Base-by-base conservation (phyloP, 441 rosid genomes). In the Gossypium gossypioides region DNA sequence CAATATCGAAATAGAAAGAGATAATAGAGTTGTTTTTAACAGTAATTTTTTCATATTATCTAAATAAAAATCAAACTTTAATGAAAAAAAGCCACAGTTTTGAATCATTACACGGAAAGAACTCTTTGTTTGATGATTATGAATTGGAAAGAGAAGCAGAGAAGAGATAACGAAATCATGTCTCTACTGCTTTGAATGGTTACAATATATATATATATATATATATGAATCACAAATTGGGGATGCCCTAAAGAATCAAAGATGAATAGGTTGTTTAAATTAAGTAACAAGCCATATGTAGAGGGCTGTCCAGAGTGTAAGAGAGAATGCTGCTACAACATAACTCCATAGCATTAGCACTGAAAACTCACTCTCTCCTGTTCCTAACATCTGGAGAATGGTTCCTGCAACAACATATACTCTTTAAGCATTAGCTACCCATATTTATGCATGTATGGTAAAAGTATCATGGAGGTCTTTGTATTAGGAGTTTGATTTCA, bases 271-370 rank as follows among this genome's bases (percentile, higher is more conserved):
- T 6, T 13, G 10, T 13, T 40, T 3, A 22, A 32, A 6, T 61
- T 51, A 79, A 51, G 80, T 78, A 64, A 86, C 88, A 16, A 89
- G 78, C 95, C 93, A 89, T 88, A 86, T 80, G 79, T 85, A 90
- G 77, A 84, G 78, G 2, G 92, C 80, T 1, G 89, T 84, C 96
- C 96, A 90, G 34, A 85, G 64, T 0, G 92, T 88, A 2, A 90
- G 77, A 9, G 88, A 75, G 73, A 90, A 34, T 0, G 89, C 75
- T 5, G 91, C 89, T 64, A 80, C 72, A 15, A 72, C 78, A 50
- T 90, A 87, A 76, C 88, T 82, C 90, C 91, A 88, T 0, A 85
- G 84, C 91, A 92, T 54, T 15, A 90, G 83, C 42, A 89, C 90
- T 0, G 95, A 89, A 64, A 89, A 92, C 78, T 92, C 95, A 5